Conservation (phyloP, 108 stramenopile species). For the Stephanodiscus triporus region DNA sequence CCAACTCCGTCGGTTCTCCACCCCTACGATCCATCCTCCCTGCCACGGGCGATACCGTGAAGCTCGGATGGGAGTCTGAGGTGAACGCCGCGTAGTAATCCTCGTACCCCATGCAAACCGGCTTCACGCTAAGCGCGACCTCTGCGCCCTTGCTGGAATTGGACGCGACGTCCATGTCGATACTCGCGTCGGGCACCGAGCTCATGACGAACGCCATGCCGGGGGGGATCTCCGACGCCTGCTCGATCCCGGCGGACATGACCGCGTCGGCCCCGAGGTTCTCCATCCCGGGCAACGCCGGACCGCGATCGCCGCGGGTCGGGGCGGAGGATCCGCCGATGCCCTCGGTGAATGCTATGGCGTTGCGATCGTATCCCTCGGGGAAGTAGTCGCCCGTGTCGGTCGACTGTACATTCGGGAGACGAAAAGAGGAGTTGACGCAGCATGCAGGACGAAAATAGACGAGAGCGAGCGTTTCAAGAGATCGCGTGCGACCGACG, state of each 20-base stretch:
- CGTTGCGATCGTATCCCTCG: conserved; percentile 74
- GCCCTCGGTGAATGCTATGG: conserved; percentile 66
- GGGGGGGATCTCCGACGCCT: conserved; percentile 67
- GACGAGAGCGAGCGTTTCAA: background rate
- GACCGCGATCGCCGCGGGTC: conserved; percentile 51
- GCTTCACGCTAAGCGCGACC: conserved; percentile 54
- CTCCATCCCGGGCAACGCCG: conserved; percentile 82
- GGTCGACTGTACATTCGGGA: conserved; percentile 48
- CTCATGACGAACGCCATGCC: conserved; percentile 84
- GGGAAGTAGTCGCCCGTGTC: conserved; percentile 87
- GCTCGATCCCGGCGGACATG: conserved; percentile 67
- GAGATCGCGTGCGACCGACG: no score
- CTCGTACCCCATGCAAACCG: conserved; percentile 88
- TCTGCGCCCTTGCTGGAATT: conserved; percentile 49
- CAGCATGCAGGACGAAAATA: background rate
- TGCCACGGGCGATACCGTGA: conserved; percentile 65
- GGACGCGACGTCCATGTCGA: conserved; percentile 64
- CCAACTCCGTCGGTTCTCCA: conserved; percentile 69
- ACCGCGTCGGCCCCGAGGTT: conserved; percentile 74
- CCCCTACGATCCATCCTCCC: conserved; percentile 87
- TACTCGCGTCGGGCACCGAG: conserved; percentile 70
- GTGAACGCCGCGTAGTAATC: conserved; percentile 82
- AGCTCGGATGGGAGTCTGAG: conserved; percentile 72
- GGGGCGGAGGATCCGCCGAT: conserved; percentile 63
- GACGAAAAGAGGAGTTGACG: background rate